Base-by-base conservation (phyloP, 768 basidiomycete species). In the Lepiota brunneoincarnata region DNA sequence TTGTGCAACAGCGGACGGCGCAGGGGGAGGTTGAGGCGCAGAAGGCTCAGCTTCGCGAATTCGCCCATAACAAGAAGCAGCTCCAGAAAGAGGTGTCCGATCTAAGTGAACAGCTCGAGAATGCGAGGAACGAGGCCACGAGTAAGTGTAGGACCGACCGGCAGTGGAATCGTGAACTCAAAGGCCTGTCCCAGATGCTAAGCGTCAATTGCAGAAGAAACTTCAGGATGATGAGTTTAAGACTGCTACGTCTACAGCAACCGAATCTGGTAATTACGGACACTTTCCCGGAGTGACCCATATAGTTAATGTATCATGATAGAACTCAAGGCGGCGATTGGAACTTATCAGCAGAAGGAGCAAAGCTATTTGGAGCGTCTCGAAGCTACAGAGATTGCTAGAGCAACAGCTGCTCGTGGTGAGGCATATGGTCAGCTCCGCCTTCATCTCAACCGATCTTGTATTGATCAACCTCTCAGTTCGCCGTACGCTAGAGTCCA, bases 311-410 rank as follows among this genome's bases (percentile, higher is more conserved):
- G 11, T 51, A 24, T 54, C 15, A 51, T 24, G 52, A 28, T 60
- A 83, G 89, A 90, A 59, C 61, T 89, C 17, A 82, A 81, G 51
- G 79, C 82, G 39, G 82, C 80, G 1, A 73, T 89, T 18, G 80
- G 87, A 58, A 74, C 81, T 15, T 84, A 87, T 69, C 83, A 86
- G 62, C 69, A 78, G 26, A 88, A 89, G 61, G 77, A 82, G 31
- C 75, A 79, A 45, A 70, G 75, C 1, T 81, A 82, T 53, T 78
- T 82, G 26, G 76, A 77, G 41, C 78, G 80, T 9, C 75, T 89
- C 18, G 85, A 91, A 64, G 80, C 80, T 11, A 77, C 83, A 0
- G 89, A 91, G 62, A 81, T 89, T 47, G 82, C 81, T 6, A 75
- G 80, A 42, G 86, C 80, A 5, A 89, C 83, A 60, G 77, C 80